Conservation (phyloP, 306 rosid genomes). For the Cicer bijugum region DNA sequence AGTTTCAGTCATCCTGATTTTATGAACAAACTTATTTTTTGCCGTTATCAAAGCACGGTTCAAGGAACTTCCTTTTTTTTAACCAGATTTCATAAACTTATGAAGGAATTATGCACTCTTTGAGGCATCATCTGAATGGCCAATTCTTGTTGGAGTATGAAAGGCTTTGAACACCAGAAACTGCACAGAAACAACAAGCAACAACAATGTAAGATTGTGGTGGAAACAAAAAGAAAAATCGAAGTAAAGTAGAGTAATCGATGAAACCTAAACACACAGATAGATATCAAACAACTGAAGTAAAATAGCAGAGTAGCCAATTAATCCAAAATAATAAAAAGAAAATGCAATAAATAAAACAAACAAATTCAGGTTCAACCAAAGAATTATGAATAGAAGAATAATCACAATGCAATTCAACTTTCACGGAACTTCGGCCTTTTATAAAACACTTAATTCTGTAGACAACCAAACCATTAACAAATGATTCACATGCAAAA, state of each 20-base stretch:
- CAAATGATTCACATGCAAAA: constrained; percentile 14
- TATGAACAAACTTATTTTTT: constrained; percentile 59
- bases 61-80: constrained; percentile 72
- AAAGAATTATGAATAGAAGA: constrained; percentile 27
- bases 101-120: constrained; percentile 75
- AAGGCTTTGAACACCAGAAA: constrained; percentile 78
- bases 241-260: too few relatives aligned
- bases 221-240: constrained; percentile 35
- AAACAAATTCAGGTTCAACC: constrained; percentile 25
- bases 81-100: constrained; percentile 77
- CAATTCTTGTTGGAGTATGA: constrained; percentile 82
- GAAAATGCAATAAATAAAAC: background rate
- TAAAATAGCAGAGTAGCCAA: constrained; percentile 10
- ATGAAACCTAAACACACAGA: background rate
- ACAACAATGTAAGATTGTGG: constrained; percentile 27
- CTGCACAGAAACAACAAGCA: constrained; percentile 54
- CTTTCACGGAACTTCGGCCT: constrained; percentile 3
- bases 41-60: constrained; percentile 64
- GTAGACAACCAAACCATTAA: background rate
- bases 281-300: background rate
- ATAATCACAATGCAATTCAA: background rate
- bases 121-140: constrained; percentile 78
- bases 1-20: constrained; percentile 63
- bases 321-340: constrained; percentile 23
- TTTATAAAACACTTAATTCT: background rate